A percentile compares a stretch with the other conserved stretches of the same genome.
phyloP scores from a whole-genome alignment of 208 protist genomes.

The Baffinella frigidus region DNA sequence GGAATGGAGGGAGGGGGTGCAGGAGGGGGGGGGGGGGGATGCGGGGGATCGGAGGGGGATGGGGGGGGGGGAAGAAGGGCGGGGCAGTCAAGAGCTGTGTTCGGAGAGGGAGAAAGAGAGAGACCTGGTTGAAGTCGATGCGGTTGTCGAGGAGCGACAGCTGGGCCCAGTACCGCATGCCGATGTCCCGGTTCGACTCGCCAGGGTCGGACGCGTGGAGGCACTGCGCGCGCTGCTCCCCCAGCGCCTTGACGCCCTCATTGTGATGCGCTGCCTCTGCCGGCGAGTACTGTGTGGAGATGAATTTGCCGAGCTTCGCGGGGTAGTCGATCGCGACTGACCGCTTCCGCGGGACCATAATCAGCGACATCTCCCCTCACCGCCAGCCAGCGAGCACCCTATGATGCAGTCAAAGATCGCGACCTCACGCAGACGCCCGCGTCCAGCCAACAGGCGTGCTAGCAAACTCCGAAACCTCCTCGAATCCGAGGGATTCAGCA shows the following conservation, averaged over 20 bases:
- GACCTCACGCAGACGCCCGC: no score
- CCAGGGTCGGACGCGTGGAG: neutral
- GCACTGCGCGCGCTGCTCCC: neutral
- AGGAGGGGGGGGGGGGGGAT: no score
- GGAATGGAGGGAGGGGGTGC: no score
- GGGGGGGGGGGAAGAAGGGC: no score
- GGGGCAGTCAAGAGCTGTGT: no score
- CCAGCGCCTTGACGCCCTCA: neutral
- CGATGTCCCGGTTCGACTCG: neutral
- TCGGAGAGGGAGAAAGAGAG: no score
- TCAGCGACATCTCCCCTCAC: neutral
- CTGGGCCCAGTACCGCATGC: slow-evolving; percentile 2
- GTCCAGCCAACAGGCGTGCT: no score
- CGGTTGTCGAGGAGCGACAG: slow-evolving; percentile 26
- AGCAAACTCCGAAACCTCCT: no score
- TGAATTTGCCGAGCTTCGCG: neutral
- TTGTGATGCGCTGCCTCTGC: neutral
- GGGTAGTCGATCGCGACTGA: neutral
- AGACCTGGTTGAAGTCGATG: slow-evolving; percentile 52
- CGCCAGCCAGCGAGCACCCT: no score
- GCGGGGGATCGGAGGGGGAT: no score
- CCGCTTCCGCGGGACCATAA: neutral
- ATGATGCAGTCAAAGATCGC: no score
- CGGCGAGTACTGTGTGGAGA: neutral
- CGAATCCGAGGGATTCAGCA: no score